A percentile compares a stretch with the other conserved stretches of the same genome.
These are phyloP conservation scores for Phytopythium ostracodes DNA, from an alignment of 352 stramenopile genomes.

Conservation along the genomic window DNA sequence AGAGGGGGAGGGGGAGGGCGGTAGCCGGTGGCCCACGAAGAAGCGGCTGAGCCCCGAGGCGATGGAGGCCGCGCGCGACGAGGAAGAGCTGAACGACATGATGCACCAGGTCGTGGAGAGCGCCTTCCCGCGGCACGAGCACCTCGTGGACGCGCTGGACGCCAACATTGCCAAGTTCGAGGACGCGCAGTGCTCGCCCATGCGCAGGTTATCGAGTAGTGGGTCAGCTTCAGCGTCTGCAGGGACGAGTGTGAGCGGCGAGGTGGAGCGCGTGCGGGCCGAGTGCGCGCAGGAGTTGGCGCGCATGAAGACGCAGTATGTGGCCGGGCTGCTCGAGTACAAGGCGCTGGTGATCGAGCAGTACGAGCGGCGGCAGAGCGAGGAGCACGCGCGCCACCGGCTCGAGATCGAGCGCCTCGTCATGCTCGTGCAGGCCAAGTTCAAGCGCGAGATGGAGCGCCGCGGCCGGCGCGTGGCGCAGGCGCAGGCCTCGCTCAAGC, in stretches of 20 bases:
- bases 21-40: not conserved
- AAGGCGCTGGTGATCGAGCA: too few species aligned
- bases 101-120: slow-evolving; percentile 48
- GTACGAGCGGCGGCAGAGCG: too few species aligned
- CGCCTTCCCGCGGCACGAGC: slow-evolving; percentile 35
- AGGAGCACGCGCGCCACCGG: slow-evolving; percentile 37
- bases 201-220: too few species aligned
- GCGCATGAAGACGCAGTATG: too few species aligned
- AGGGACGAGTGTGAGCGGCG: too few species aligned
- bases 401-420: slow-evolving; percentile 64
- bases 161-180: slow-evolving; percentile 54
- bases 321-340: too few species aligned
- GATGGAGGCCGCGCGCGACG: slow-evolving; percentile 37
- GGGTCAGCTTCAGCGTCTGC: too few species aligned
- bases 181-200: slow-evolving; percentile 12
- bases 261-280: too few species aligned
- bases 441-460: slow-evolving; percentile 51
- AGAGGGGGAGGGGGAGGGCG: slow-evolving; percentile 26
- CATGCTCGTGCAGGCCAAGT: slow-evolving; percentile 54
- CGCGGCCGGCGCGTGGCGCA: slow-evolving; percentile 42
- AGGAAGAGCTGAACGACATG: slow-evolving; percentile 39
- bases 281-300: too few species aligned
- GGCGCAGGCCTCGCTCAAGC: slow-evolving; percentile 58
- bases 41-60: slow-evolving; percentile 14
- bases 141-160: slow-evolving; percentile 20